Percentiles rank a stretch among this genome's conserved stretches.
These are phyloP conservation scores for Penicillium sp. DNA, from an alignment of 2,329 filamentous ascomycete species.

Conservation along the genomic window DNA sequence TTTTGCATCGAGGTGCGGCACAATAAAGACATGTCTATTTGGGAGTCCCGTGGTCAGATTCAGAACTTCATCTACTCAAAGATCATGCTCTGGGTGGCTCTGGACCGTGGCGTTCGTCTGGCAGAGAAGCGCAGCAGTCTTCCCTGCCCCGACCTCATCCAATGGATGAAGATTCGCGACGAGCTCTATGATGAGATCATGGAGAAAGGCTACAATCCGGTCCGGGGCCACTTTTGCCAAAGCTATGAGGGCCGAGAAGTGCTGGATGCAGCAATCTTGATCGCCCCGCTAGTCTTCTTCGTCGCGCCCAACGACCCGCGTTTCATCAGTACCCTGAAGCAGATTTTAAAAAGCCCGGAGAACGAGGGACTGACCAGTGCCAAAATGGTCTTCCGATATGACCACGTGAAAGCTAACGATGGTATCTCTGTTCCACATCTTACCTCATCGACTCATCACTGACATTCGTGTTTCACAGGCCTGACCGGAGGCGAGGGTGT, in stretches of 20 bases:
- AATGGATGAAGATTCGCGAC: conserved; percentile 64
- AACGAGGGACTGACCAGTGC: conserved; percentile 71
- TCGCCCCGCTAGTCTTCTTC: conserved; percentile 75
- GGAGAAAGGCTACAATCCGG: conserved; percentile 68
- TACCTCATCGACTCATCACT: conserved; percentile 12
- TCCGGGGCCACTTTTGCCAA: conserved; percentile 66
- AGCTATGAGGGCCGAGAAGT: conserved; percentile 67
- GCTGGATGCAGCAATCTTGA: conserved; percentile 68
- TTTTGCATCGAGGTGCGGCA: conserved; percentile 65
- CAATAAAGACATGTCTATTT: conserved; percentile 73
- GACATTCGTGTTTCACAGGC: conserved; percentile 42
- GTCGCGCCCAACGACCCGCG: conserved; percentile 71
- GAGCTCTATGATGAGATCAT: conserved; percentile 69
- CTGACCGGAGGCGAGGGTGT: conserved; percentile 70
- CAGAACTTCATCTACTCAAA: conserved; percentile 79
- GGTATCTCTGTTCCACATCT: conserved; percentile 42
- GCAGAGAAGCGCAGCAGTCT: conserved; percentile 66
- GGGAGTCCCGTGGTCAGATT: conserved; percentile 71
- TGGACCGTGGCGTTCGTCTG: conserved; percentile 68
- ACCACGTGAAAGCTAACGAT: conserved; percentile 63
- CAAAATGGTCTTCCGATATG: conserved; percentile 69
- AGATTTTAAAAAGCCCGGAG: conserved; percentile 65
- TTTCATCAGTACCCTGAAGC: conserved; percentile 66
- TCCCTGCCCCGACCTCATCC: conserved; percentile 63
- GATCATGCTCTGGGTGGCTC: conserved; percentile 76